These are phyloP conservation scores for Naematelia encephala DNA, from an alignment of 768 basidiomycete species.

Conservation along the genomic window DNA sequence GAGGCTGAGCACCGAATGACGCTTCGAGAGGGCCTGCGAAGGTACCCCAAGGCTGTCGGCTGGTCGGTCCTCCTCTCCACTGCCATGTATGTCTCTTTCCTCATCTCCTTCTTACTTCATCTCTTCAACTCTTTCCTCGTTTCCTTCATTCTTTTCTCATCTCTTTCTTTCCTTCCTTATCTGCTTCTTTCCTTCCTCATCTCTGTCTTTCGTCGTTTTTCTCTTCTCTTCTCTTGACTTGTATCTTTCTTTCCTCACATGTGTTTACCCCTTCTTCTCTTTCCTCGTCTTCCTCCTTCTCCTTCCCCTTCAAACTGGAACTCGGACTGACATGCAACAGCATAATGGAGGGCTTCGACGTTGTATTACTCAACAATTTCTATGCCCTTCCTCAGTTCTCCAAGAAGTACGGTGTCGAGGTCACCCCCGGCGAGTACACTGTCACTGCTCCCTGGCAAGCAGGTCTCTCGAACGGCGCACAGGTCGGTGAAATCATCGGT, in stretches of 20 bases:
- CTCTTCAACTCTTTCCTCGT: neutral
- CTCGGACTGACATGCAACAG: neutral
- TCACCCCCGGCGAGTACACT: constrained; percentile 6
- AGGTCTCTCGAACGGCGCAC: constrained; percentile 35
- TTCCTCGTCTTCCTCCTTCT: too few relatives aligned
- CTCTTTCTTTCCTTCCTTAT: too few relatives aligned
- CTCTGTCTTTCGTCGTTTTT: too few relatives aligned
- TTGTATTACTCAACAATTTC: constrained; percentile 16
- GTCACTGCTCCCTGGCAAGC: constrained; percentile 49
- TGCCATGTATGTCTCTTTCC: constrained; percentile 30
- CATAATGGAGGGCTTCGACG: constrained; percentile 45
- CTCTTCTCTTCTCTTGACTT: too few relatives aligned
- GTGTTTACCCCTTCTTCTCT: too few relatives aligned
- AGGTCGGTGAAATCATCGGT: constrained; percentile 47
- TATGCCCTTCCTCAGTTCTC: constrained; percentile 25
- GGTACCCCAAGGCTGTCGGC: constrained; percentile 44
- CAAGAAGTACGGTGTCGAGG: constrained; percentile 14
- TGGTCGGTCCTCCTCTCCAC: constrained; percentile 42
- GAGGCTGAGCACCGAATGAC: constrained; percentile 33
- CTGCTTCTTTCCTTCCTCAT: too few relatives aligned
- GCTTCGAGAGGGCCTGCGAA: constrained; percentile 37
- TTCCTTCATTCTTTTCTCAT: neutral
- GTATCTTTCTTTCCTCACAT: too few relatives aligned
- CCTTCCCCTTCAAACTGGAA: too few relatives aligned
- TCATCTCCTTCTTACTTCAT: neutral